Evolutionary conservation across 768 basidiomycete genomes (phyloP).

Genomic region (Tylopilus cervinicoccineus): DNA sequence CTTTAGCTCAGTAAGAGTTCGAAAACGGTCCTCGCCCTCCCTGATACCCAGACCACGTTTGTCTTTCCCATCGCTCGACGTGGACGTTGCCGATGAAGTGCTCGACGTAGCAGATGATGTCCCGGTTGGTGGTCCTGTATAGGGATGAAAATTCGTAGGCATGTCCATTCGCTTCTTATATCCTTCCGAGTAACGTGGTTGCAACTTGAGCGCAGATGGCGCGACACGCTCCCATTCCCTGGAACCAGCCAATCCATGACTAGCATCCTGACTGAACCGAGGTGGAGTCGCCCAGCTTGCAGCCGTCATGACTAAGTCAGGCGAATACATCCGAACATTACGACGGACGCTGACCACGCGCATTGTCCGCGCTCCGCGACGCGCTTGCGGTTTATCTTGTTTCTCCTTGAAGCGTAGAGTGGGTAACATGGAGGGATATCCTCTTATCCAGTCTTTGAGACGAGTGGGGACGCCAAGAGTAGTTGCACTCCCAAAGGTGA

Average conservation of each 20-base stretch:
- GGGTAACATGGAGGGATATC: constrained; percentile 80
- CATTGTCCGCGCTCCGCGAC: constrained; percentile 74
- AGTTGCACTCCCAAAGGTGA: constrained; percentile 46
- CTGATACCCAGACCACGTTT: constrained; percentile 33
- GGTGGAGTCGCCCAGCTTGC: constrained; percentile 45
- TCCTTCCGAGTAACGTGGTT: constrained; percentile 68
- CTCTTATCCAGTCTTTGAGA: constrained; percentile 89
- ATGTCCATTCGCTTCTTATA: constrained; percentile 78
- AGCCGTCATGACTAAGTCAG: constrained; percentile 72
- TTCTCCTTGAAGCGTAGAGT: constrained; percentile 48
- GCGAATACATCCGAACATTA: constrained; percentile 83
- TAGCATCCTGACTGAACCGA: constrained; percentile 17
- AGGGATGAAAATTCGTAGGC: constrained; percentile 55
- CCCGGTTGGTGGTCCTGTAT: constrained; percentile 26
- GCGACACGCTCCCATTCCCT: constrained; percentile 79
- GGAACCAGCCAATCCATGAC: constrained; percentile 45
- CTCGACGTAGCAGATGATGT: constrained; percentile 43
- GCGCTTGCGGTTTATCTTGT: constrained; percentile 53
- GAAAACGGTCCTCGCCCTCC: constrained; percentile 65
- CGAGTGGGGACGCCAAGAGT: constrained; percentile 73
- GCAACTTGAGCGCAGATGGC: constrained; percentile 53
- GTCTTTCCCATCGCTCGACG: constrained; percentile 29
- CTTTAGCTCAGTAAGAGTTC: constrained; percentile 77
- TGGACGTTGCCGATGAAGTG: constrained; percentile 34
- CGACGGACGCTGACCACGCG: constrained; percentile 73